phyloP scores from a whole-genome alignment of 495 filamentous ascomycete genomes.

The Echria macrotheca region DNA sequence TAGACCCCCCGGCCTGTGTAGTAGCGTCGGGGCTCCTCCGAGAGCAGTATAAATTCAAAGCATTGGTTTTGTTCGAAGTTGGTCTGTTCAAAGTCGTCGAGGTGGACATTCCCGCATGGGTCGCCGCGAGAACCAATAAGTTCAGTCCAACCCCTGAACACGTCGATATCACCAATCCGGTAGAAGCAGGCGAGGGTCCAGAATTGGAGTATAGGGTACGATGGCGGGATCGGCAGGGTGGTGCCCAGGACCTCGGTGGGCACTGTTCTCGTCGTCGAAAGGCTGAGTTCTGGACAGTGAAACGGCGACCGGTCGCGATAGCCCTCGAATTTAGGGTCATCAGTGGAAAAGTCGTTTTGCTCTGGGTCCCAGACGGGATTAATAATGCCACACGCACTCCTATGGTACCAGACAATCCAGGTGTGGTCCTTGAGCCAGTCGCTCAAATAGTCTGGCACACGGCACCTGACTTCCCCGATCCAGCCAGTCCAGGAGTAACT shows the following conservation, averaged over 20 bases:
- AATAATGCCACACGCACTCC: not conserved
- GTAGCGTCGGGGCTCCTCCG: not conserved
- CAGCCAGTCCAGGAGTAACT: slow-evolving; percentile 19
- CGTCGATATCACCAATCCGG: not conserved
- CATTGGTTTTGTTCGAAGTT: not conserved
- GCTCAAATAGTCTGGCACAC: not conserved
- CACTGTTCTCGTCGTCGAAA: not conserved
- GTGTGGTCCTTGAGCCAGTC: slow-evolving; percentile 8
- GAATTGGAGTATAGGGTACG: slow-evolving; percentile 6
- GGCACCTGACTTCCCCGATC: not conserved
- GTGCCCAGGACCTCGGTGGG: not conserved
- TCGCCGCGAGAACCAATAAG: not conserved
- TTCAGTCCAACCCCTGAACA: not conserved
- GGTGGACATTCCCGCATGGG: not conserved
- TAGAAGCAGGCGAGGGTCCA: slow-evolving; percentile 8
- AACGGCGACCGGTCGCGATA: slow-evolving; percentile 5
- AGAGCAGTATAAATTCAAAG: not conserved
- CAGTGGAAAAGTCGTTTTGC: slow-evolving; percentile 5
- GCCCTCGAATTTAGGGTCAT: not conserved
- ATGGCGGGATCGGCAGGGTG: not conserved
- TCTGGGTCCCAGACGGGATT: slow-evolving; percentile 13
- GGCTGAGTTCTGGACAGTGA: not conserved
- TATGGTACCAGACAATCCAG: slow-evolving; percentile 20
- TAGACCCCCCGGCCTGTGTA: not conserved
- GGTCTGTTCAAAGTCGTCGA: slow-evolving; percentile 9